phyloP scores from a whole-genome alignment of 2,329 filamentous ascomycete genomes.

The Huntiella decipiens region DNA sequence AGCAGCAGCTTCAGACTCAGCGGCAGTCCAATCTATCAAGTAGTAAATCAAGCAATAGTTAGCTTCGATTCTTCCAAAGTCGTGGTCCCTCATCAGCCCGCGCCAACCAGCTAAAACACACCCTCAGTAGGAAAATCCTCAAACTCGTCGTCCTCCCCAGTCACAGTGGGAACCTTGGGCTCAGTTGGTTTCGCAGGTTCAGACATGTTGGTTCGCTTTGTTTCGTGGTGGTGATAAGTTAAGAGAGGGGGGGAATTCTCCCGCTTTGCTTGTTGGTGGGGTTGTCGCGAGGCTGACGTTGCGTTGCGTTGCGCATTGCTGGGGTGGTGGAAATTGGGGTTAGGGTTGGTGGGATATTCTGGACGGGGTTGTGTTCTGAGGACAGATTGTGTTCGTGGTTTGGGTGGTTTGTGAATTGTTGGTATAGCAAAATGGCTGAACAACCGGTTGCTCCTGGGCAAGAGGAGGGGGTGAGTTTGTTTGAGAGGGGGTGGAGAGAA shows the following conservation, averaged over 20 bases:
- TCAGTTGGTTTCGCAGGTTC: not conserved
- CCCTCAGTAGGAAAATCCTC: constrained; percentile 97
- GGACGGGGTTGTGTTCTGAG: not conserved
- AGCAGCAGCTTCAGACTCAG: constrained; percentile 68
- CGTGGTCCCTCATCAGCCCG: not conserved
- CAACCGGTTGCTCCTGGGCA: not conserved
- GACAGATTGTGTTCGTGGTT: no score
- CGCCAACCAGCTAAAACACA: constrained; percentile 22
- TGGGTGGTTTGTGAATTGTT: no score
- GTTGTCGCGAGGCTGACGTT: not conserved
- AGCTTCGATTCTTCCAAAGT: not conserved
- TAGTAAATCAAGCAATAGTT: not conserved
- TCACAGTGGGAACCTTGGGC: constrained; percentile 14
- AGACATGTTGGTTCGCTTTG: not conserved
- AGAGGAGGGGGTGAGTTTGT: constrained; percentile 4
- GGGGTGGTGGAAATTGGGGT: not conserved
- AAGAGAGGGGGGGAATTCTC: not conserved
- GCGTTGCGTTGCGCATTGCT: not conserved
- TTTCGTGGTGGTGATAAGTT: not conserved
- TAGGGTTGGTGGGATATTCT: not conserved
- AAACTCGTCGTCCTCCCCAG: constrained; percentile 97
- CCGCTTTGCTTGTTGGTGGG: not conserved
- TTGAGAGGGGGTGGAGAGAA: not conserved
- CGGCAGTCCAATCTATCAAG: constrained; percentile 66
- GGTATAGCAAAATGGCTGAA: not conserved